Evolutionary conservation across 306 rosid genomes (phyloP).

Genomic region (Prunus mume): DNA sequence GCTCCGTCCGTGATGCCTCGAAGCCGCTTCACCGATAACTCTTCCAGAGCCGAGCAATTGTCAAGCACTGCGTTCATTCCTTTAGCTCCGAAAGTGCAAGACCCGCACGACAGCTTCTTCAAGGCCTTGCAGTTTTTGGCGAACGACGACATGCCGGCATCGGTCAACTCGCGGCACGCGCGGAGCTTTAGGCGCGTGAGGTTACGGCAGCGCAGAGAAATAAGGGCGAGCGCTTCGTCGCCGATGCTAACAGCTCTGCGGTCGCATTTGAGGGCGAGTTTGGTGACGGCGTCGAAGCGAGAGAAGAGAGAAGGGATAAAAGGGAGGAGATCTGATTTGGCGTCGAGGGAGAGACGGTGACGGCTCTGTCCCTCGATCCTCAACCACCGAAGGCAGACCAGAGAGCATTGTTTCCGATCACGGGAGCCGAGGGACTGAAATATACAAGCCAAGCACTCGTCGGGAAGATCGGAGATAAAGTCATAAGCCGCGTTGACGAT

Average conservation of each 20-base stretch:
- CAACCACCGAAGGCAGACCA: constrained; percentile 89
- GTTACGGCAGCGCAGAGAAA: constrained; percentile 77
- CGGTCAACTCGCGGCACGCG: constrained; percentile 79
- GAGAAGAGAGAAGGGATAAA: constrained; percentile 57
- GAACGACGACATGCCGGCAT: constrained; percentile 69
- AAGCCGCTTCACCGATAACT: constrained; percentile 85
- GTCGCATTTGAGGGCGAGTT: constrained; percentile 87
- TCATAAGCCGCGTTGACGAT: constrained; percentile 31
- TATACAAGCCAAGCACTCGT: constrained; percentile 78
- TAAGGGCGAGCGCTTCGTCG: constrained; percentile 65
- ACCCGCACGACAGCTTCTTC: constrained; percentile 97
- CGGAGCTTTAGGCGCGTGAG: constrained; percentile 95
- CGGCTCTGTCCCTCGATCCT: constrained; percentile 91
- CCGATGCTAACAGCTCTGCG: constrained; percentile 74
- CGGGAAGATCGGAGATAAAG: constrained; percentile 75
- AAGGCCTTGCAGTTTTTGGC: constrained; percentile 80
- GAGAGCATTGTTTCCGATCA: constrained; percentile 80
- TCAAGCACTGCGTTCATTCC: constrained; percentile 92
- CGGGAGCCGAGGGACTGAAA: constrained; percentile 75
- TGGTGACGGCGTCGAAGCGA: constrained; percentile 87
- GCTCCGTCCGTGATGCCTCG: constrained; percentile 70
- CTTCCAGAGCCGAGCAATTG: constrained; percentile 69
- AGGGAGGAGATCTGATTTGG: constrained; percentile 54
- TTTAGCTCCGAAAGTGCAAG: constrained; percentile 81
- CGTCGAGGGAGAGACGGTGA: constrained; percentile 80